These are phyloP conservation scores for Cercospora sojina DNA, from an alignment of 2,329 filamentous ascomycete species.

Conservation along the genomic window DNA sequence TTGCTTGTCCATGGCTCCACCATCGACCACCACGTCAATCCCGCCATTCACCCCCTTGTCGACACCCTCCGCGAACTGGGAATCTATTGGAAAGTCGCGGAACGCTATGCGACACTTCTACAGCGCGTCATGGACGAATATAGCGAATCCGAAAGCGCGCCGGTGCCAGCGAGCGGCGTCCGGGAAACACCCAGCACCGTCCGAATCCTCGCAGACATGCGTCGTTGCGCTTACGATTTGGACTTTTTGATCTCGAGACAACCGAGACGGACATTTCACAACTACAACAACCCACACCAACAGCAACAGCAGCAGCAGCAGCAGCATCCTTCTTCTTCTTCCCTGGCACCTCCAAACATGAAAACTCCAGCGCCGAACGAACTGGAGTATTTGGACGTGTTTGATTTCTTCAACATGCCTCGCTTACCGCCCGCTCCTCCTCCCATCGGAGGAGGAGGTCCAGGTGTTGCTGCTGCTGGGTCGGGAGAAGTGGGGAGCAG, in stretches of 20 bases:
- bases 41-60: constrained; percentile 78
- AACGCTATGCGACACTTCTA: constrained; percentile 75
- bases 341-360: constrained; percentile 36
- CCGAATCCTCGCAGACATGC: constrained; percentile 86
- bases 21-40: constrained; percentile 77
- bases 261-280: too few species aligned
- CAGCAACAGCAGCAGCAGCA: not conserved
- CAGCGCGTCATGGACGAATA: constrained; percentile 85
- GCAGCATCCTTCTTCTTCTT: too few species aligned
- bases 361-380: constrained; percentile 69
- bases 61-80: constrained; percentile 79
- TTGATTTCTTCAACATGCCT: constrained; percentile 92
- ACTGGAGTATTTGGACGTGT: constrained; percentile 86
- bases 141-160: constrained; percentile 67
- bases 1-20: constrained; percentile 88
- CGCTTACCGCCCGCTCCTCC: constrained; percentile 61
- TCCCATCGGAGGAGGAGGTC: too few species aligned
- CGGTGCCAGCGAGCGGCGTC: constrained; percentile 60
- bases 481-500: constrained; percentile 30
- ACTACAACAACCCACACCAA: too few species aligned
- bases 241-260: constrained; percentile 87
- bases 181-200: constrained; percentile 78
- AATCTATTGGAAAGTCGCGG: constrained; percentile 79
- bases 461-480: too few species aligned
- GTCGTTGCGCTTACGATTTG: constrained; percentile 82